phyloP scores from a whole-genome alignment of 2,329 filamentous ascomycete genomes.

The Alternaria arborescens region DNA sequence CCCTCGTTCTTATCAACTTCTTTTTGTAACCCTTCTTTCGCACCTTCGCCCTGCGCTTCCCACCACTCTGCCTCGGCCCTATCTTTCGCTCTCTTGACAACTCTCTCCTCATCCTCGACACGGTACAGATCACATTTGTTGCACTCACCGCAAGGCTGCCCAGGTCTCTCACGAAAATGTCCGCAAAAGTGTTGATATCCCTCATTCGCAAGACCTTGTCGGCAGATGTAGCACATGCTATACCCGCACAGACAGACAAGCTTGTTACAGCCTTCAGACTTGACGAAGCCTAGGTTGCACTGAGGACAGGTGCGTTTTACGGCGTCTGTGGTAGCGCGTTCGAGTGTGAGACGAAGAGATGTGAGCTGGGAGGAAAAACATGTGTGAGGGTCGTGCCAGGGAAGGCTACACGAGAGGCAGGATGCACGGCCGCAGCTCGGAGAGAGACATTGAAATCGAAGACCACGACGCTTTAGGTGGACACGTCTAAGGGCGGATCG shows the following conservation, averaged over 20 bases:
- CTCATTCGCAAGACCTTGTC: constrained; percentile 67
- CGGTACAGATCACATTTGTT: constrained; percentile 63
- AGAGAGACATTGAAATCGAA: constrained; percentile 79
- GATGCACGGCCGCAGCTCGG: constrained; percentile 73
- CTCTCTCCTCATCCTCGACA: constrained; percentile 58
- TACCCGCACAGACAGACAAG: constrained; percentile 95
- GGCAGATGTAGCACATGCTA: constrained; percentile 97
- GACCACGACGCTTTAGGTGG: constrained; percentile 73
- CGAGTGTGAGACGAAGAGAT: constrained; percentile 85
- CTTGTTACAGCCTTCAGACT: constrained; percentile 95
- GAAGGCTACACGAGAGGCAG: constrained; percentile 82
- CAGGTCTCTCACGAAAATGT: constrained; percentile 86
- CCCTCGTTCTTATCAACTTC: constrained; percentile 27
- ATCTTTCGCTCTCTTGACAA: constrained; percentile 53
- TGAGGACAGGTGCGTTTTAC: constrained; percentile 94
- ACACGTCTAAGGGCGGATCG: constrained; percentile 70
- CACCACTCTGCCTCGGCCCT: constrained; percentile 58
- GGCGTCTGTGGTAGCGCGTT: constrained; percentile 90
- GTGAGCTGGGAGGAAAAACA: constrained; percentile 81
- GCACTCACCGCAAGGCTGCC: constrained; percentile 79
- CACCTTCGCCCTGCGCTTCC: constrained; percentile 48
- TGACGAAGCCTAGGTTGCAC: constrained; percentile 92
- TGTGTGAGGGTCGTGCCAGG: constrained; percentile 87
- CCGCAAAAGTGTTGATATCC: constrained; percentile 96
- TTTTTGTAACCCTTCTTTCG: constrained; percentile 32